phyloP scores from a whole-genome alignment of 148 eudicot genomes.

The Fagopyrum homotropicum region DNA sequence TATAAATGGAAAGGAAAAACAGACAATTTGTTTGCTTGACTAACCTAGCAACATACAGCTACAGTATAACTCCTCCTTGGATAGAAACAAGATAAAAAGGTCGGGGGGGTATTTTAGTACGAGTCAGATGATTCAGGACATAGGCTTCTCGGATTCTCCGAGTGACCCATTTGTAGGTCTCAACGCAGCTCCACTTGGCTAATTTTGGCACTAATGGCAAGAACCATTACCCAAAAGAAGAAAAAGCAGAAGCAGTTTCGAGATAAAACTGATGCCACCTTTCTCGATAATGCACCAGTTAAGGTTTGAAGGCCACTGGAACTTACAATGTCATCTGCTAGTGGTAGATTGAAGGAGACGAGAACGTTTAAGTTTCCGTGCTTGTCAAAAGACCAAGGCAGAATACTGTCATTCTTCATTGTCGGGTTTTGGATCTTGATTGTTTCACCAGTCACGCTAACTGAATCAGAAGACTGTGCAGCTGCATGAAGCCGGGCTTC shows the following conservation, averaged over 20 bases:
- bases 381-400: conserved; percentile 46
- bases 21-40: not conserved
- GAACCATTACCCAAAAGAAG: conserved; percentile 42
- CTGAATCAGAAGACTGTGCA: conserved; percentile 40
- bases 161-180: not conserved
- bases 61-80: not conserved
- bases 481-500: conserved; percentile 41
- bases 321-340: conserved; percentile 23
- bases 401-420: conserved; percentile 20
- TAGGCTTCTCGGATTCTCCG: not conserved
- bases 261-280: conserved; percentile 35
- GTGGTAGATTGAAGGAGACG: conserved; percentile 45
- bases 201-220: conserved; percentile 57
- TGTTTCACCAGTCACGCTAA: conserved; percentile 43
- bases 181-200: conserved; percentile 26
- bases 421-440: conserved; percentile 27
- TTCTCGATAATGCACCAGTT: conserved; percentile 27
- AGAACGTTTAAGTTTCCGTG: conserved; percentile 34
- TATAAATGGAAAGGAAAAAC: not conserved
- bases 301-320: conserved; percentile 13
- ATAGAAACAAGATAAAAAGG: not conserved
- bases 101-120: not conserved
- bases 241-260: conserved; percentile 38
- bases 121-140: not conserved
- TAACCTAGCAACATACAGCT: not conserved